A percentile compares a stretch with the other conserved stretches of the same genome.
These are phyloP conservation scores for Isatis lusitanica DNA, from an alignment of 441 rosid genomes.

Conservation along the genomic window DNA sequence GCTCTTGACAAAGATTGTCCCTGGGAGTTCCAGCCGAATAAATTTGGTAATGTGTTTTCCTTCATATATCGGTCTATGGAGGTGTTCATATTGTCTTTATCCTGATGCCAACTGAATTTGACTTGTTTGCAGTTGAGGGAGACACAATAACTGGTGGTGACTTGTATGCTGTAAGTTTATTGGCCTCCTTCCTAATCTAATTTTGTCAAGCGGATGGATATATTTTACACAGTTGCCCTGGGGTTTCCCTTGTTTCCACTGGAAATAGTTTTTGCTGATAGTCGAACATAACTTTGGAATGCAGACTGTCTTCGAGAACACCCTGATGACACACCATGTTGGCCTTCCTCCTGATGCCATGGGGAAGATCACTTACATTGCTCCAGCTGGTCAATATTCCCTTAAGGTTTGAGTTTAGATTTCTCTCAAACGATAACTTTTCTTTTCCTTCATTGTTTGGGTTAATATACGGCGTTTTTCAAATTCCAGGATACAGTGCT, in stretches of 20 bases:
- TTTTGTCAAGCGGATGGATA: conserved; percentile 5
- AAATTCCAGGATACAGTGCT: conserved; percentile 79
- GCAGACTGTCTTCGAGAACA: conserved; percentile 97
- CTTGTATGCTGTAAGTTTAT: conserved; percentile 85
- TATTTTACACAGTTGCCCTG: conserved; percentile 8
- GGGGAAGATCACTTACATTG: conserved; percentile 92
- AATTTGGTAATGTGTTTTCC: conserved; percentile 56
- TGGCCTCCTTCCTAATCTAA: conserved; percentile 23
- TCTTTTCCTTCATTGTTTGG: background rate
- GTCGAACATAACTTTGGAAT: conserved; percentile 26
- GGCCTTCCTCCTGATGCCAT: conserved; percentile 95
- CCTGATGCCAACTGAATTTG: conserved; percentile 4
- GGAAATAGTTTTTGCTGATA: background rate
- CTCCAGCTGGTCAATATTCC: conserved; percentile 98
- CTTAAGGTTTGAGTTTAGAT: conserved; percentile 60
- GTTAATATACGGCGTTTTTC: background rate
- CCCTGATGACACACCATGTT: conserved; percentile 84
- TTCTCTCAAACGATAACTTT: background rate
- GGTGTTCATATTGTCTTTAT: conserved; percentile 1
- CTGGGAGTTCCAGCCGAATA: conserved; percentile 98
- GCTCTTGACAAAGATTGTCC: conserved; percentile 91
- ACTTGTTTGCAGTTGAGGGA: conserved; percentile 74
- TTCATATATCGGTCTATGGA: background rate
- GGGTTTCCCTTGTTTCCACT: background rate
- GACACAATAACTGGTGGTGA: conserved; percentile 97